Percentiles rank a stretch among this genome's conserved stretches.
Evolutionary conservation across 192 early-diverging fungal genomes (phyloP).

Genomic region (Coemansia sp.): DNA sequence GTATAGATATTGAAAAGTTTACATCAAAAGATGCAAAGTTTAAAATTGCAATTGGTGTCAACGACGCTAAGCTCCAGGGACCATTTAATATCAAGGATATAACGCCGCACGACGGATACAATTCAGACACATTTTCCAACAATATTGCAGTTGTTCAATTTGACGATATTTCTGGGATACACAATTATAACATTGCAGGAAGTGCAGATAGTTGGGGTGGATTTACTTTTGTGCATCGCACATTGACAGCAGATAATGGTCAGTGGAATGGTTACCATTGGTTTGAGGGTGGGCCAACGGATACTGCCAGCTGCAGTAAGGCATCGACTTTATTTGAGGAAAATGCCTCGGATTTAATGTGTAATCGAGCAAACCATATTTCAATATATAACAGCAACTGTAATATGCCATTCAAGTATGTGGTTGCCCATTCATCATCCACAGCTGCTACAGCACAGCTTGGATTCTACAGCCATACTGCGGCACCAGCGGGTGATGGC

Average conservation of each 20-base stretch:
- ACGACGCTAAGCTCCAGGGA: not conserved
- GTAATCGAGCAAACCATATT: not conserved
- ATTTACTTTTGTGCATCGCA: not conserved
- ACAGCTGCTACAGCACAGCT: not conserved
- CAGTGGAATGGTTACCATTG: not conserved
- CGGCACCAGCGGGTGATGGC: not conserved
- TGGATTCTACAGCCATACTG: not conserved
- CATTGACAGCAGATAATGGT: not conserved
- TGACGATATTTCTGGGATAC: not conserved
- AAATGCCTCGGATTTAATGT: not conserved
- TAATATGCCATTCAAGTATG: slow-evolving; percentile 1
- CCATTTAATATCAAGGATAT: not conserved
- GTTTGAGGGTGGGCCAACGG: not conserved
- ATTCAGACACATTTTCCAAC: not conserved
- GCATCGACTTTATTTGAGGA: not conserved
- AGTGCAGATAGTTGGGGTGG: not conserved
- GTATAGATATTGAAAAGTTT: not conserved
- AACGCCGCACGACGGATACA: not conserved
- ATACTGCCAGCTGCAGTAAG: not conserved
- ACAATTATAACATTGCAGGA: not conserved
- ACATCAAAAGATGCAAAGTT: not conserved
- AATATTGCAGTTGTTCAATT: not conserved
- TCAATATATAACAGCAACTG: not conserved
- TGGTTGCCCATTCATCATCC: not conserved
- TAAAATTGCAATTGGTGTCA: not conserved